phyloP scores from a whole-genome alignment of 2,329 filamentous ascomycete species.

The Cercospora brassicicola region DNA sequence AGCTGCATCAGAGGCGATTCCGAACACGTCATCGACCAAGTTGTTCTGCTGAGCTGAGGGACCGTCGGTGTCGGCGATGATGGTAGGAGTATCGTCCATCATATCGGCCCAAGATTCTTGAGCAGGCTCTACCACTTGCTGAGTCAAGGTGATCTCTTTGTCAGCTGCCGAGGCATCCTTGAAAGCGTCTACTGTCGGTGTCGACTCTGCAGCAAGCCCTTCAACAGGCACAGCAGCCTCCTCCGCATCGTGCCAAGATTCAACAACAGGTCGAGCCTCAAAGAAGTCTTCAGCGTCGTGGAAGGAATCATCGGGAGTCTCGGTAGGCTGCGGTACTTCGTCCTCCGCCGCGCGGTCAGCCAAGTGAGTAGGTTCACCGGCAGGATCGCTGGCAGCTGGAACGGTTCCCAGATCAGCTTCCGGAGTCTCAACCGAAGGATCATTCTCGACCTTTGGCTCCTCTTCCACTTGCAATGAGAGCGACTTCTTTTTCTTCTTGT shows the following conservation, averaged over 20 bases:
- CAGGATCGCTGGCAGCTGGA: constrained; percentile 1
- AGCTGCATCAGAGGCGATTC: constrained; percentile 9
- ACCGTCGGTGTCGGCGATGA: not conserved
- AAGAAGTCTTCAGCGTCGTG: constrained; percentile 19
- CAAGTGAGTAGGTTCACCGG: constrained; percentile 1
- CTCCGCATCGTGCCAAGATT: constrained; percentile 14
- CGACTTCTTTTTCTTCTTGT: constrained; percentile 26
- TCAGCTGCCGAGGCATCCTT: not conserved
- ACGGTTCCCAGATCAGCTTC: not conserved
- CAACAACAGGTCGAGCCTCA: constrained; percentile 1
- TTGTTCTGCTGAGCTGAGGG: constrained; percentile 2
- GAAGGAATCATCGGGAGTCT: constrained; percentile 18
- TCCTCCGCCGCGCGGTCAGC: constrained; percentile 7
- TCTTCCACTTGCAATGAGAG: constrained; percentile 1
- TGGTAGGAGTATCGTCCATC: not conserved
- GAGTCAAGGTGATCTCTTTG: not conserved
- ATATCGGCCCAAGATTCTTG: constrained; percentile 6
- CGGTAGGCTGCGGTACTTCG: constrained; percentile 8
- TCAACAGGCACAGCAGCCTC: not conserved
- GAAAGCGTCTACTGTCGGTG: not conserved
- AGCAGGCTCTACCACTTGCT: not conserved
- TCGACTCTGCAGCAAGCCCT: not conserved
- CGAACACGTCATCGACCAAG: constrained; percentile 19
- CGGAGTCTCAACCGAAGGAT: not conserved
- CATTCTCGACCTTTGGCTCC: not conserved